Evolutionary conservation across 495 filamentous ascomycete species (phyloP).

Genomic region (Hypoxylon rickii): DNA sequence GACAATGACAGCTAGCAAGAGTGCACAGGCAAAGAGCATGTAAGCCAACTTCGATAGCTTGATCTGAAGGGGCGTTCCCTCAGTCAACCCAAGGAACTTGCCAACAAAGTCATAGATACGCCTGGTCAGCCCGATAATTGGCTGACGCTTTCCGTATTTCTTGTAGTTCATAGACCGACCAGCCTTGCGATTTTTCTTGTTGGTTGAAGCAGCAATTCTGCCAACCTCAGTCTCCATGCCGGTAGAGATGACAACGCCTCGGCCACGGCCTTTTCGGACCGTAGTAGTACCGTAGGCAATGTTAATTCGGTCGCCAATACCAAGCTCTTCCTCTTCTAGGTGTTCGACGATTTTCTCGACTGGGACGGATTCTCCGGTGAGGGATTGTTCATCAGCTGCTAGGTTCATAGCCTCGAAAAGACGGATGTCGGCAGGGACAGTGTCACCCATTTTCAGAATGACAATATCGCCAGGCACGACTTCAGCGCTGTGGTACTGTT

Average conservation of each 20-base stretch:
- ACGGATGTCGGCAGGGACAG: conserved; percentile 75
- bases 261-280: conserved; percentile 69
- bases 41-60: conserved; percentile 80
- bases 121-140: conserved; percentile 59
- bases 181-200: conserved; percentile 63
- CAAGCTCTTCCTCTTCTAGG: conserved; percentile 54
- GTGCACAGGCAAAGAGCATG: conserved; percentile 71
- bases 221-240: conserved; percentile 86
- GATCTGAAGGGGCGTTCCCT: conserved; percentile 80
- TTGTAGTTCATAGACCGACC: conserved; percentile 65
- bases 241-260: conserved; percentile 68
- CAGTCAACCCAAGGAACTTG: conserved; percentile 74
- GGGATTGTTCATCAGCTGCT: conserved; percentile 68
- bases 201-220: conserved; percentile 72
- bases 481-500: conserved; percentile 57
- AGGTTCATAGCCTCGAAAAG: conserved; percentile 82
- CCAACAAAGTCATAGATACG: conserved; percentile 67
- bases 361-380: conserved; percentile 72
- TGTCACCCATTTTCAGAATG: conserved; percentile 81
- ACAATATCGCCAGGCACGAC: conserved; percentile 84
- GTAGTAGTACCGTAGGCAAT: conserved; percentile 71
- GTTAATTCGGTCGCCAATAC: conserved; percentile 68
- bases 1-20: conserved; percentile 77
- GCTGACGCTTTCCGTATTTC: conserved; percentile 63
- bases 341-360: conserved; percentile 56